Conservation (phyloP, 129 eudicot genomes). For the Scalesia atractyloides region DNA sequence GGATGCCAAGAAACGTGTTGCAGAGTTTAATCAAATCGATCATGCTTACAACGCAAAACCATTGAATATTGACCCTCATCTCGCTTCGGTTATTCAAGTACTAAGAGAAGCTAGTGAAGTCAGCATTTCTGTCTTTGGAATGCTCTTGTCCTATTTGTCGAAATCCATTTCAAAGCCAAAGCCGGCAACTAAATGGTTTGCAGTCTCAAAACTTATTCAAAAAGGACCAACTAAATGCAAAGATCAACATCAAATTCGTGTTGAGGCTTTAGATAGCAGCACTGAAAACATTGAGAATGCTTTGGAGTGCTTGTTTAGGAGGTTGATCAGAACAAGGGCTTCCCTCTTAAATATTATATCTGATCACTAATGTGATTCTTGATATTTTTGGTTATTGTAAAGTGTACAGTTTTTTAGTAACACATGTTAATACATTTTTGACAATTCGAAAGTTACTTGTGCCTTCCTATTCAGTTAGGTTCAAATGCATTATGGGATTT, state of each 20-base stretch:
- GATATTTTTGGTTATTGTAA: neutral
- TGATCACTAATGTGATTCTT: neutral
- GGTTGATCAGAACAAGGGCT: slow-evolving; percentile 36
- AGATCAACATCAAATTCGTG: neutral
- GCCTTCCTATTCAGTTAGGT: neutral
- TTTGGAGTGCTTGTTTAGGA: slow-evolving; percentile 35
- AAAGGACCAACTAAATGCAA: slow-evolving; percentile 8
- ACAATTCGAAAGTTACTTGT: neutral
- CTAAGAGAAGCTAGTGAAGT: slow-evolving; percentile 37
- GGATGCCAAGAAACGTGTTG: slow-evolving; percentile 30
- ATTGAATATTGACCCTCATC: slow-evolving; percentile 31
- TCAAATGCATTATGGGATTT: neutral
- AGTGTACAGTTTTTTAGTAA: neutral
- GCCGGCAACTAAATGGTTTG: slow-evolving; percentile 37
- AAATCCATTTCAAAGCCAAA: slow-evolving; percentile 34
- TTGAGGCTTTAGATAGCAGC: slow-evolving; percentile 29
- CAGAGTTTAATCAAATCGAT: slow-evolving; percentile 32
- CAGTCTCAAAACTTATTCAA: slow-evolving; percentile 38
- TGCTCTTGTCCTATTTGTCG: slow-evolving; percentile 35
- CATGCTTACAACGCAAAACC: slow-evolving; percentile 1
- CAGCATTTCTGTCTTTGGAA: slow-evolving; percentile 31
- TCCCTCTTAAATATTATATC: slow-evolving; percentile 35
- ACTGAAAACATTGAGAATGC: slow-evolving; percentile 31
- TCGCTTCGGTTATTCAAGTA: slow-evolving; percentile 26
- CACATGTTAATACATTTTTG: neutral